Conservation (phyloP, 441 rosid genomes). For the Manihot esculenta region DNA sequence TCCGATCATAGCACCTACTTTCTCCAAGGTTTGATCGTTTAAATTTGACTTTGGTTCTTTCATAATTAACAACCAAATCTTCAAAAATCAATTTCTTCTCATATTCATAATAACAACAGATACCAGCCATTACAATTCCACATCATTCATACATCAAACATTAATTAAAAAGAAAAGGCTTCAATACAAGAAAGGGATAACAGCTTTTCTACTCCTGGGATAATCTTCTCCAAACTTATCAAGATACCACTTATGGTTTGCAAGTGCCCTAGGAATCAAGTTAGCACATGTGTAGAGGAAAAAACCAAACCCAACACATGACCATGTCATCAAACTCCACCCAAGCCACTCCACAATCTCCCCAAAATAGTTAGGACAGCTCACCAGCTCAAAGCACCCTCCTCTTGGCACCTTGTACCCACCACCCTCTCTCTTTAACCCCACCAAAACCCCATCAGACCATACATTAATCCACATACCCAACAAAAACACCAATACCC, state of each 20-base stretch:
- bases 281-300: conserved; percentile 70
- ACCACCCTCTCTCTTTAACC: conserved; percentile 51
- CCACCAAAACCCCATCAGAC: conserved; percentile 57
- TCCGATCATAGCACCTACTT: too few species aligned
- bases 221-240: conserved; percentile 76
- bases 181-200: conserved; percentile 66
- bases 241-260: conserved; percentile 60
- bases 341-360: conserved; percentile 85
- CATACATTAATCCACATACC: conserved; percentile 64
- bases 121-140: conserved; percentile 14
- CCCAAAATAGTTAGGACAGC: conserved; percentile 85
- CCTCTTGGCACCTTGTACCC: conserved; percentile 49
- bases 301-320: conserved; percentile 73
- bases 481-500: conserved; percentile 43
- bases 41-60: too few species aligned
- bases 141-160: too few species aligned
- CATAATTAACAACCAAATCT: background rate
- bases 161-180: conserved; percentile 7
- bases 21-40: too few species aligned
- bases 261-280: conserved; percentile 69
- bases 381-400: conserved; percentile 64
- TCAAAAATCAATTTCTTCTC: too few species aligned
- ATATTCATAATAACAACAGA: conserved; percentile 25
- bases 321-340: conserved; percentile 84
- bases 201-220: conserved; percentile 63